phyloP scores from a whole-genome alignment of 805 yeast species.

The Isabelozyma rhagii region DNA sequence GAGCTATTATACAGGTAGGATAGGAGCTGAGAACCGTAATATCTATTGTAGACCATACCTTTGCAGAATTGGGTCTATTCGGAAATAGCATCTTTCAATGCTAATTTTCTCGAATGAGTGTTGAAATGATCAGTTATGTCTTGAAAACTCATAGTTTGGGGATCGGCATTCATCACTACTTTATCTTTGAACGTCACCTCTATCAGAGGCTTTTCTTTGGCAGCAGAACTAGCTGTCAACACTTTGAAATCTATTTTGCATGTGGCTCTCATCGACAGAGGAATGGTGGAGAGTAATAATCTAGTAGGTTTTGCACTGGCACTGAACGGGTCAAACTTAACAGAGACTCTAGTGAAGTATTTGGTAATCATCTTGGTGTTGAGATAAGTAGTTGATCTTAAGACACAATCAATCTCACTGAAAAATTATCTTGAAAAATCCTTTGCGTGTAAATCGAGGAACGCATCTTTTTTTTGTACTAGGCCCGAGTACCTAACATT shows the following conservation, averaged over 20 bases:
- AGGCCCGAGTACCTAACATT: neutral
- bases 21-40: neutral
- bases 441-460: neutral
- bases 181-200: slow-evolving; percentile 82
- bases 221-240: slow-evolving; percentile 38
- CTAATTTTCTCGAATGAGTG: slow-evolving; percentile 76
- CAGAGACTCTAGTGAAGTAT: slow-evolving; percentile 73
- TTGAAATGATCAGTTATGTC: slow-evolving; percentile 71
- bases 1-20: too few relatives aligned
- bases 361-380: slow-evolving; percentile 71
- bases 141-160: slow-evolving; percentile 48
- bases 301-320: slow-evolving; percentile 78
- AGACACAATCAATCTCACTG: neutral
- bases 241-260: slow-evolving; percentile 64
- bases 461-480: neutral
- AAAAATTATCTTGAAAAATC: neutral
- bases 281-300: slow-evolving; percentile 72
- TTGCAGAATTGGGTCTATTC: slow-evolving; percentile 8
- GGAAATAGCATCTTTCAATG: slow-evolving; percentile 65
- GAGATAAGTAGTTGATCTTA: neutral
- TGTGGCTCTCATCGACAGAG: slow-evolving; percentile 63
- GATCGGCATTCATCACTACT: slow-evolving; percentile 63
- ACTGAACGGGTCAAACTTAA: slow-evolving; percentile 76
- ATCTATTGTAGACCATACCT: too few relatives aligned
- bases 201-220: slow-evolving; percentile 52